phyloP scores from a whole-genome alignment of 768 basidiomycete genomes.

The Tylopilus sp. region DNA sequence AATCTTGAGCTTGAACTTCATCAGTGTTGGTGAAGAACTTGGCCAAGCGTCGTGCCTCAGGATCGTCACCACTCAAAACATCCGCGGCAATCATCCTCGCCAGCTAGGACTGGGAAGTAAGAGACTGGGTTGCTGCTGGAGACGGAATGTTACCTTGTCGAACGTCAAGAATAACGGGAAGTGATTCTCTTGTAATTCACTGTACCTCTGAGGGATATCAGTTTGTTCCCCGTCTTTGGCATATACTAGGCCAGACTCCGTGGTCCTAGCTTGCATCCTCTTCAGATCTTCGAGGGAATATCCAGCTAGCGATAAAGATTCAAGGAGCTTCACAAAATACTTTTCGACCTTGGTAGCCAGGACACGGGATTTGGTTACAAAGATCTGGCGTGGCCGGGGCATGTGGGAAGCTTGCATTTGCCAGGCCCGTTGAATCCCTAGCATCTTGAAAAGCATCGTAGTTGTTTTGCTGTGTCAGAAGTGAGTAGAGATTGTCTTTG shows the following conservation, averaged over 20 bases:
- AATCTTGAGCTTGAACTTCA: slow-evolving; percentile 18
- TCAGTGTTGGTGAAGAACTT: slow-evolving; percentile 14
- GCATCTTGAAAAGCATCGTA: slow-evolving; percentile 74
- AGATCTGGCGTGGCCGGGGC: slow-evolving; percentile 60
- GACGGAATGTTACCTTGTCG: slow-evolving; percentile 43
- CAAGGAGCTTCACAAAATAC: slow-evolving; percentile 52
- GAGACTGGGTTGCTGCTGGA: not conserved
- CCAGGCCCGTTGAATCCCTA: slow-evolving; percentile 60
- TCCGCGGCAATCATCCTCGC: slow-evolving; percentile 27
- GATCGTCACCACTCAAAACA: slow-evolving; percentile 8
- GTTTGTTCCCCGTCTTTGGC: slow-evolving; percentile 23
- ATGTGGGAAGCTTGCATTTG: slow-evolving; percentile 28
- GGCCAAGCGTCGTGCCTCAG: slow-evolving; percentile 1
- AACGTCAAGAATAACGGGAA: slow-evolving; percentile 73
- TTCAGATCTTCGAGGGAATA: slow-evolving; percentile 39
- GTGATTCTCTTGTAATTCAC: slow-evolving; percentile 52
- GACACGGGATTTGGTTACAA: slow-evolving; percentile 66
- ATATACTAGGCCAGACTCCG: slow-evolving; percentile 33
- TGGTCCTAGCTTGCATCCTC: slow-evolving; percentile 18
- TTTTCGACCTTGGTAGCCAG: slow-evolving; percentile 70
- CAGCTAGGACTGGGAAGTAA: slow-evolving; percentile 11
- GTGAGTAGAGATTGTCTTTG: not conserved
- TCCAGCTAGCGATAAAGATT: slow-evolving; percentile 38
- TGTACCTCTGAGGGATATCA: slow-evolving; percentile 45
- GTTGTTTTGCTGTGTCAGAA: slow-evolving; percentile 58